phyloP scores from a whole-genome alignment of 257 asterid genomes.

The Buddleja alternifolia region DNA sequence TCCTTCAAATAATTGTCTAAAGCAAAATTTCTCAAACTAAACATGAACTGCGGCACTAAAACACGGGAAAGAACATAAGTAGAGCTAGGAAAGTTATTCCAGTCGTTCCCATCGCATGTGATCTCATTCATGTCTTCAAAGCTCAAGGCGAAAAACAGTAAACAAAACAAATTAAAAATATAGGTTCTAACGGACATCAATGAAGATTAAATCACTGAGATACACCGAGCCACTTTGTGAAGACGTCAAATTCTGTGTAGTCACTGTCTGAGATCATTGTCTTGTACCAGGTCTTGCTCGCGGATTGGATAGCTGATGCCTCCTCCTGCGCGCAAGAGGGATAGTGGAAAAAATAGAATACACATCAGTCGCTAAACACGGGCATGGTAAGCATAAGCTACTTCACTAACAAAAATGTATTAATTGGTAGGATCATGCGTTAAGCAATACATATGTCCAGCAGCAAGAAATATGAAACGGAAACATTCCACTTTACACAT shows the following conservation, averaged over 20 bases:
- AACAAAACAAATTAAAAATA: conserved; percentile 20
- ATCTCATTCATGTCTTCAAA: conserved; percentile 31
- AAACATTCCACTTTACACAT: not conserved
- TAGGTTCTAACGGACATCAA: conserved; percentile 6
- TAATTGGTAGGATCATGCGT: not conserved
- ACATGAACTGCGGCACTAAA: conserved; percentile 20
- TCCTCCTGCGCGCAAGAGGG: conserved; percentile 46
- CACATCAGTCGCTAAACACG: not conserved
- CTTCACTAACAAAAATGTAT: not conserved
- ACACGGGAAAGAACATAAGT: conserved; percentile 9
- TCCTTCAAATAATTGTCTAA: conserved; percentile 18
- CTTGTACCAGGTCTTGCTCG: conserved; percentile 56
- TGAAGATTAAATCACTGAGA: conserved; percentile 33
- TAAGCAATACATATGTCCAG: not conserved
- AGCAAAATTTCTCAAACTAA: conserved; percentile 37
- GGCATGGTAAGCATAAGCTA: not conserved
- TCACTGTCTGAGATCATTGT: conserved; percentile 64
- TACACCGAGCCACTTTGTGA: conserved; percentile 63
- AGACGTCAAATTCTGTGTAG: conserved; percentile 58
- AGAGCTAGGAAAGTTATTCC: not conserved
- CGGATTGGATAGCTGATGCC: conserved; percentile 42
- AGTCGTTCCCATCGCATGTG: conserved; percentile 4
- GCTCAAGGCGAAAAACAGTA: conserved; percentile 13
- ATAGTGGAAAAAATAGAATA: not conserved
- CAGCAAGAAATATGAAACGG: not conserved